Base-by-base conservation (phyloP, 352 stramenopile genomes). In the Pythium chondricola region DNA sequence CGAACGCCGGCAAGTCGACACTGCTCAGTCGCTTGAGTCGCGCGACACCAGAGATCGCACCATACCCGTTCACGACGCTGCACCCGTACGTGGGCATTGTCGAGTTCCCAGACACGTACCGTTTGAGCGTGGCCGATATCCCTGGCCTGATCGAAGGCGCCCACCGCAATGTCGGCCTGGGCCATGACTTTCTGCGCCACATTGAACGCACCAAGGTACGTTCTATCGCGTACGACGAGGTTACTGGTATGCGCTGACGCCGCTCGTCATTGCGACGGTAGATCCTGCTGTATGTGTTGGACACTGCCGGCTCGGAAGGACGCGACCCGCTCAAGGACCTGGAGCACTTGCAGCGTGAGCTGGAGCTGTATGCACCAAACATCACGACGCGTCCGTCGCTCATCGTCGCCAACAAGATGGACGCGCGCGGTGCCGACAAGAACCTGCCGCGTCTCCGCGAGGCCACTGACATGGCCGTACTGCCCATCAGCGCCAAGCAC, bases 1-100 rank as follows among this genome's bases (percentile, higher is more conserved):
- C 97, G 2, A 99, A 99, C 69, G 97, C 97, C 1, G 97, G 97
- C 55, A 99, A 99, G 69, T 97, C 79, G 13, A 98, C 84, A 27
- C 66, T 99, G 33, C 71, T 99, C 9, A 92, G 87, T 26, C 85
- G 92, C 18, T 75, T 99, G 47, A 97, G 87, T 36, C 79, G 80
- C 16, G 95, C 95, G 1, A 93, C 78, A 29, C 96, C 96, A 6
- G 88, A 97, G 52, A 97, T 99, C 51, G 96, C 95, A 8, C 85
- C 88, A 18, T 99, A 99, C 64, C 89, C 95, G 29, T 99, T 99
- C 66, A 99, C 96, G 43, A 99, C 96, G 39, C 70, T 99, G 29
- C 85, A 98, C 59, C 96, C 96, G 16, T 86, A 97, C 40, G 87
- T 99, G 7, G 96, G 95, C 24, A 95, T 93, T 32, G 86, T 98